These are phyloP conservation scores for Trametes polyzona DNA, from an alignment of 1,284 basidiomycete species.

Conservation along the genomic window DNA sequence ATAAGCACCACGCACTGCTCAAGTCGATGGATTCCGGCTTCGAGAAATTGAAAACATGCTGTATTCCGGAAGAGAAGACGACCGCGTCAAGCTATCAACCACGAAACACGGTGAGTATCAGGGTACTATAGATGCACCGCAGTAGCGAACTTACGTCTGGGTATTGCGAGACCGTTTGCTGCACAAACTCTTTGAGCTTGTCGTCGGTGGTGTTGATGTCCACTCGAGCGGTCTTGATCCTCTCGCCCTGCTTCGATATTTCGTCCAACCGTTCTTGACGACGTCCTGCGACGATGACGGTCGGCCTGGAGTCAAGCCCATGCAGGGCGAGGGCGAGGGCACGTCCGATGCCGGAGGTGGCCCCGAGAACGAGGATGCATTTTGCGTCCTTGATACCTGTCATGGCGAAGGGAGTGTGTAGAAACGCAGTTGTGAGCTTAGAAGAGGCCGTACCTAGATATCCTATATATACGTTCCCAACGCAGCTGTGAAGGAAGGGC, in stretches of 20 bases:
- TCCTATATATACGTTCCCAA: slow-evolving; percentile 6
- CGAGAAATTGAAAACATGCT: slow-evolving; percentile 54
- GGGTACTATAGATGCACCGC: slow-evolving; percentile 21
- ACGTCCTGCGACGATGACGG: slow-evolving; percentile 59
- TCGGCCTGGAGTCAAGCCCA: slow-evolving; percentile 52
- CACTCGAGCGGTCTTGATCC: slow-evolving; percentile 46
- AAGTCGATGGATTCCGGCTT: slow-evolving; percentile 52
- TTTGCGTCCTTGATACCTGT: slow-evolving; percentile 53
- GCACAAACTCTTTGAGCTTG: slow-evolving; percentile 45
- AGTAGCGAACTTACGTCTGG: slow-evolving; percentile 46
- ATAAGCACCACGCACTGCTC: slow-evolving; percentile 40
- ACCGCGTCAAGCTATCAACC: slow-evolving; percentile 52
- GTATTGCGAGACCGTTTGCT: slow-evolving; percentile 45
- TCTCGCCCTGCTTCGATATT: slow-evolving; percentile 39
- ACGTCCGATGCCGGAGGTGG: slow-evolving; percentile 65
- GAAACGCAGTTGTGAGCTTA: no score
- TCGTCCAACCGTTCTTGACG: slow-evolving; percentile 56
- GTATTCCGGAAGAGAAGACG: slow-evolving; percentile 55
- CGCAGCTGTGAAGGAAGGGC: no score
- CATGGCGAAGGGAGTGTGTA: slow-evolving; percentile 35
- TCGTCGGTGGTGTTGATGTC: slow-evolving; percentile 47
- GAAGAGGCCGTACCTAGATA: not conserved
- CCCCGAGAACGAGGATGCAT: slow-evolving; percentile 64
- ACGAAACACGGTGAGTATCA: not conserved
- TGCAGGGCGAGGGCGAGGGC: slow-evolving; percentile 58